phyloP scores from a whole-genome alignment of 805 yeast genomes.

The Candida germanica region DNA sequence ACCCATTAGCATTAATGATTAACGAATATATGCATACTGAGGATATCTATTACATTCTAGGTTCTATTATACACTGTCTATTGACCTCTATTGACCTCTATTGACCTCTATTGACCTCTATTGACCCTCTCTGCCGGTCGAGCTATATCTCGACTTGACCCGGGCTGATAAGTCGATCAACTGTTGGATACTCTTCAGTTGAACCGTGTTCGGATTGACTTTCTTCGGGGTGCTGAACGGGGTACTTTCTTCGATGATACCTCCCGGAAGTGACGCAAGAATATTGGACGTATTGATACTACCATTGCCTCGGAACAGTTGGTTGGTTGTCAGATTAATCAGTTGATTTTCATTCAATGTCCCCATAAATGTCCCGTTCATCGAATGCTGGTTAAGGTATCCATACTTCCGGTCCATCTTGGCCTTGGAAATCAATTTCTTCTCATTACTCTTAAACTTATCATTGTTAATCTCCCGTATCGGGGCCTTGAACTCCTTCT shows the following conservation, averaged over 20 bases:
- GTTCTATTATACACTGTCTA: too few relatives aligned
- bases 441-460: conserved; percentile 22
- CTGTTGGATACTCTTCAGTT: conserved; percentile 12
- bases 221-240: conserved; percentile 29
- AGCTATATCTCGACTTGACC: conserved; percentile 12
- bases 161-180: conserved; percentile 12
- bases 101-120: too few relatives aligned
- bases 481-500: not conserved
- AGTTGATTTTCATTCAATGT: too few relatives aligned
- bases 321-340: conserved; percentile 3
- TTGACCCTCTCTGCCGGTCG: too few relatives aligned
- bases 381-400: conserved; percentile 30
- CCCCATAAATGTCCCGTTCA: too few relatives aligned
- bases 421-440: conserved; percentile 24
- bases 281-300: not conserved
- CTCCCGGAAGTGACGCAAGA: conserved; percentile 22
- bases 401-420: conserved; percentile 26
- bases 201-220: conserved; percentile 9
- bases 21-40: too few relatives aligned
- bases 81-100: too few relatives aligned
- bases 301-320: not conserved
- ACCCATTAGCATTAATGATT: too few relatives aligned
- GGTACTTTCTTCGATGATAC: conserved; percentile 37
- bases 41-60: too few relatives aligned
- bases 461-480: conserved; percentile 6